These are phyloP conservation scores for Teunomyces cretensis DNA, from an alignment of 805 yeast species.

Conservation along the genomic window DNA sequence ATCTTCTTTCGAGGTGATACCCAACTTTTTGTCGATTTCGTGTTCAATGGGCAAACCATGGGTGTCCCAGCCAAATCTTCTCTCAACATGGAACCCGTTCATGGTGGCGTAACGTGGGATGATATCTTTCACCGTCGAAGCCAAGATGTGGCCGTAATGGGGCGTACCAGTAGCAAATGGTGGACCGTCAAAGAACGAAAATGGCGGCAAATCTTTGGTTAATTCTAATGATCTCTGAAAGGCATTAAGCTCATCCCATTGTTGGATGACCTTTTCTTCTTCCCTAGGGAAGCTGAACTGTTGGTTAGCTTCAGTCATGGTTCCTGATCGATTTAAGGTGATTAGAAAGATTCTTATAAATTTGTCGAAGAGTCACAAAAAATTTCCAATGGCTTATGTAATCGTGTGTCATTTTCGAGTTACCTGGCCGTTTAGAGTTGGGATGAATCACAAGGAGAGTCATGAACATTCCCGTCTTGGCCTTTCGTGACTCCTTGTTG, in stretches of 20 bases:
- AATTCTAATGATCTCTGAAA: constrained; percentile 82
- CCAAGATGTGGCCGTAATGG: constrained; percentile 95
- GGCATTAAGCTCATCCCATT: constrained; percentile 94
- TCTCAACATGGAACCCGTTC: constrained; percentile 95
- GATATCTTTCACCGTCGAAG: constrained; percentile 95
- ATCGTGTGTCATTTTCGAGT: not conserved
- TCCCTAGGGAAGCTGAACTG: constrained; percentile 79
- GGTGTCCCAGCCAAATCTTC: constrained; percentile 99
- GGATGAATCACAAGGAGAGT: too few relatives aligned
- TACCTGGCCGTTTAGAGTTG: too few relatives aligned
- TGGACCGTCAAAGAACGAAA: constrained; percentile 97
- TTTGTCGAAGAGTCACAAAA: constrained; percentile 4
- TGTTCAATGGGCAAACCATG: constrained; percentile 99
- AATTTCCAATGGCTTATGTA: not conserved
- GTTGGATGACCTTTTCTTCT: constrained; percentile 76
- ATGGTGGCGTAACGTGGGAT: constrained; percentile 97
- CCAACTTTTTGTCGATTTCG: constrained; percentile 96
- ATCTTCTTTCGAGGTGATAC: constrained; percentile 90
- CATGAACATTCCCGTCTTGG: not conserved
- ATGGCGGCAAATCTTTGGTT: constrained; percentile 81
- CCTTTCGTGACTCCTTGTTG: not conserved
- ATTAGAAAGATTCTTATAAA: not conserved
- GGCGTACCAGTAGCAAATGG: constrained; percentile 99
- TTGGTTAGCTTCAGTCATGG: constrained; percentile 6
- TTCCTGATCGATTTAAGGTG: not conserved